Percentiles rank a stretch among this genome's conserved stretches.
These are phyloP conservation scores for Tolypocladium inflatum DNA, from an alignment of 2,329 filamentous ascomycete species.

Conservation along the genomic window DNA sequence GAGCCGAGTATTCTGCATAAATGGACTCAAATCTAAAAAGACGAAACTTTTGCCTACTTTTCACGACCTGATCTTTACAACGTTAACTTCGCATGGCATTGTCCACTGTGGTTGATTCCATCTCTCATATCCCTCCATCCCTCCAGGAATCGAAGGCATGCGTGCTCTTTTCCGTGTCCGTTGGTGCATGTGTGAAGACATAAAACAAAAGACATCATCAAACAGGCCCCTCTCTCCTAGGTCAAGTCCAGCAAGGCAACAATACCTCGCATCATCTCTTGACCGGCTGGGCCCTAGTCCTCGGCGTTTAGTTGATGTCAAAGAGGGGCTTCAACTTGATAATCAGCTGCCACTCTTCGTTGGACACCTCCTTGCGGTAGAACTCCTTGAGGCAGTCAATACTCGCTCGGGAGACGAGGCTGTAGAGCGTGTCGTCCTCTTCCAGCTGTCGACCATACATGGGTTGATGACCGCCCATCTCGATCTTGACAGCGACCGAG, in stretches of 20 bases:
- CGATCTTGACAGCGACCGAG: slow-evolving; percentile 97
- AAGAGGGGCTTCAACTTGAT: slow-evolving; percentile 93
- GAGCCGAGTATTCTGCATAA: neutral
- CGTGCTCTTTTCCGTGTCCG: neutral
- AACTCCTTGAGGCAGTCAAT: slow-evolving; percentile 97
- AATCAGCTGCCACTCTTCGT: slow-evolving; percentile 91
- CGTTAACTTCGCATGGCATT: neutral
- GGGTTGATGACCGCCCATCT: slow-evolving; percentile 84
- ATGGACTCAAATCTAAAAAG: neutral
- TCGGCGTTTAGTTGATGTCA: slow-evolving; percentile 58
- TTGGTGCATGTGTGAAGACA: neutral
- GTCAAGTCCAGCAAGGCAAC: neutral
- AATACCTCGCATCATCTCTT: neutral
- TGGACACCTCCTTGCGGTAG: slow-evolving; percentile 77
- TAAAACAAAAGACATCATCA: neutral
- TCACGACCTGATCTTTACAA: neutral
- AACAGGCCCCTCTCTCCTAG: neutral
- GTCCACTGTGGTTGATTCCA: neutral
- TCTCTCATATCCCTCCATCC: neutral
- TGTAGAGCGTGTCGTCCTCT: slow-evolving; percentile 82
- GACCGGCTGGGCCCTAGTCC: neutral
- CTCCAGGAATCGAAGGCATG: neutral
- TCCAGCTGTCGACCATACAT: slow-evolving; percentile 92
- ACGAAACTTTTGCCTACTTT: neutral
- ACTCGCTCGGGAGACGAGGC: slow-evolving; percentile 72